Percentiles rank a stretch among this genome's conserved stretches.
Conservation (phyloP, 768 basidiomycete species). For the Vararia minispora region DNA sequence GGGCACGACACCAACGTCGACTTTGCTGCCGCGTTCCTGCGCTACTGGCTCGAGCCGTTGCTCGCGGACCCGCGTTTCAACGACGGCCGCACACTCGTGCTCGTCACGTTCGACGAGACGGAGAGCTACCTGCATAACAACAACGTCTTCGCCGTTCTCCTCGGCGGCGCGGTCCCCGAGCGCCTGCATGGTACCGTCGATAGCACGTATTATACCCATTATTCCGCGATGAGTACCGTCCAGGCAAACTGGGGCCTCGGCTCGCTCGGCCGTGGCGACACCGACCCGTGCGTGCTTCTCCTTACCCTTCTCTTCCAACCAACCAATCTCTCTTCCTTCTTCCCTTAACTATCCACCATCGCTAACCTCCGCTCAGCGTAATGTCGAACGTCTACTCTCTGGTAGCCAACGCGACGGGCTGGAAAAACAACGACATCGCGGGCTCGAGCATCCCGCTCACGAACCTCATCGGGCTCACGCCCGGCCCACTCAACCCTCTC, state of each 20-base stretch:
- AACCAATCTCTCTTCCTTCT: slow-evolving; percentile 2
- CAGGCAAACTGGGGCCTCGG: slow-evolving; percentile 49
- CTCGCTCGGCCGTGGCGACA: slow-evolving; percentile 44
- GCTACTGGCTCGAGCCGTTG: slow-evolving; percentile 37
- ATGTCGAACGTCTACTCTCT: slow-evolving; percentile 39
- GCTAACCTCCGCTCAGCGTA: slow-evolving; percentile 11
- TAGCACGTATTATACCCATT: slow-evolving; percentile 45
- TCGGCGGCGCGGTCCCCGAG: slow-evolving; percentile 34
- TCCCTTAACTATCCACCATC: not conserved
- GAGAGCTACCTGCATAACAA: slow-evolving; percentile 30
- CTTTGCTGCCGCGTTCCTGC: slow-evolving; percentile 32
- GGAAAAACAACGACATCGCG: slow-evolving; percentile 25
- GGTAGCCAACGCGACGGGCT: slow-evolving; percentile 34
- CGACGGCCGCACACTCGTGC: slow-evolving; percentile 37
- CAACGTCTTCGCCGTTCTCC: slow-evolving; percentile 30
- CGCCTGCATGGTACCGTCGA: slow-evolving; percentile 33
- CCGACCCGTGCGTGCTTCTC: slow-evolving; percentile 37
- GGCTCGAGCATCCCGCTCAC: too few relatives aligned
- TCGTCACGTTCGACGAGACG: slow-evolving; percentile 52
- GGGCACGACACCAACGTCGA: slow-evolving; percentile 46
- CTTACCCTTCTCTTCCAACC: too few relatives aligned
- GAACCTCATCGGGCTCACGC: slow-evolving; percentile 29
- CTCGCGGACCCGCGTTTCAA: slow-evolving; percentile 41
- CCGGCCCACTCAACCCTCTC: slow-evolving; percentile 30
- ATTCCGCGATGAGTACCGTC: slow-evolving; percentile 41